These are phyloP conservation scores for Agrostemma githago DNA, from an alignment of 148 eudicot species.

Conservation along the genomic window DNA sequence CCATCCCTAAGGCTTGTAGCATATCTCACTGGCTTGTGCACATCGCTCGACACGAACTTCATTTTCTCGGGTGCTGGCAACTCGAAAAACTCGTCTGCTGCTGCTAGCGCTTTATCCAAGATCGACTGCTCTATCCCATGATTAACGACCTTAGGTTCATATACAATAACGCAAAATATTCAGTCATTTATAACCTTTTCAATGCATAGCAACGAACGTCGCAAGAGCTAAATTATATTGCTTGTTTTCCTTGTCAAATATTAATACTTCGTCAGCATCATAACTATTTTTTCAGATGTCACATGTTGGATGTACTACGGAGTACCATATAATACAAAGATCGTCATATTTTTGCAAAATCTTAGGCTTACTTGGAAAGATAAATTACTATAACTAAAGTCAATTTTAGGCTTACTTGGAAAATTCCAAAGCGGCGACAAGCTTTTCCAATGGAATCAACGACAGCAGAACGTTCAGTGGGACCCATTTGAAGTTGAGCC, in stretches of 20 bases:
- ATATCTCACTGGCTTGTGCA: constrained; percentile 55
- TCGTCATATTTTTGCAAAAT: background rate
- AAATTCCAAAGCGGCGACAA: constrained; percentile 43
- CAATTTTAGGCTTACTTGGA: constrained; percentile 35
- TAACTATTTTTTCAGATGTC: no score
- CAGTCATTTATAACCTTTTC: background rate
- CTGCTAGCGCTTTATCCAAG: constrained; percentile 41
- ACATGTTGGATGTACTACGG: no score
- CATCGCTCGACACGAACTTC: constrained; percentile 53
- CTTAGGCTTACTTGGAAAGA: constrained; percentile 43
- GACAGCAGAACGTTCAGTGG: constrained; percentile 21
- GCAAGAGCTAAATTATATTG: no score
- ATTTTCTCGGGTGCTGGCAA: constrained; percentile 40
- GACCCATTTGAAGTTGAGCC: constrained; percentile 26
- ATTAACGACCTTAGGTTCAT: constrained; percentile 35
- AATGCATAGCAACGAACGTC: no score
- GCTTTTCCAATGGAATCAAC: constrained; percentile 38
- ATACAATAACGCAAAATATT: background rate
- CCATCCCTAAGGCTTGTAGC: constrained; percentile 57
- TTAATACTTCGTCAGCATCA: background rate
- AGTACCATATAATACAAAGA: background rate
- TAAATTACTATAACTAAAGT: constrained; percentile 20
- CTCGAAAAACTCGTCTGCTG: constrained; percentile 41
- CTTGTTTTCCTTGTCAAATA: background rate
- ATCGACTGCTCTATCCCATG: constrained; percentile 50